Base-by-base conservation (phyloP, 2,329 filamentous ascomycete genomes). In the Aspergillus felis region DNA sequence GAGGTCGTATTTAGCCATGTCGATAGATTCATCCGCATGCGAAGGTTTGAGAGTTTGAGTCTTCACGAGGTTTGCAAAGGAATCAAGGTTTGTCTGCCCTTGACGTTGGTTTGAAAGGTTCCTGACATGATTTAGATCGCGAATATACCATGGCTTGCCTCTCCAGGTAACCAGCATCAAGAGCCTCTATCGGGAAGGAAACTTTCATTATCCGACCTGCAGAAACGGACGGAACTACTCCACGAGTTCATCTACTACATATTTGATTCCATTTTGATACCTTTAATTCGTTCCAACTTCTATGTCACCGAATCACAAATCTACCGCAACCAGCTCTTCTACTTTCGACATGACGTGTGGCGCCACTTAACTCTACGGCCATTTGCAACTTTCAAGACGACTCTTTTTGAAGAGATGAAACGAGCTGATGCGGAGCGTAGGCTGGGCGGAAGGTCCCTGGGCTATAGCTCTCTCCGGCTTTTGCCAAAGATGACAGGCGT, bases 331-430 rank as follows among this genome's bases (percentile, higher is more conserved):
- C 85, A 86, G 28, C 77, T 97, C 0, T 96, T 96, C 73, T 99
- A 91, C 75, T 97, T 97, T 70, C 89, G 93, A 3, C 94, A 99
- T 63, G 94, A 99, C 72, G 81, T 94, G 9, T 99, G 94, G 94
- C 85, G 84, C 52, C 82, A 82, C 44, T 74, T 97, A 35, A 85
- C 88, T 1, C 87, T 92, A 64, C 89, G 92, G 6, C 85, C 88
- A 0, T 78, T 97, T 69, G 73, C 80, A 1, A 76, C 77, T 0
- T 76, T 97, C 24, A 94, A 89, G 68, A 64, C 76, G 1, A 82
- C 77, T 8, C 91, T 95, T 83, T 91, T 97, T 61, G 88, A 94
- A 62, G 89, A 94, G 65, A 77, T 97, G 44, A 84, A 82, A 46
- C 68, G 80, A 0, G 78, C 80, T 0, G 78, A 82, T 9, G 87